Evolutionary conservation across 106 monocot species (phyloP), one percentile per base, ranked within the genome.

Genomic region (Platanthera zijinensis): DNA sequence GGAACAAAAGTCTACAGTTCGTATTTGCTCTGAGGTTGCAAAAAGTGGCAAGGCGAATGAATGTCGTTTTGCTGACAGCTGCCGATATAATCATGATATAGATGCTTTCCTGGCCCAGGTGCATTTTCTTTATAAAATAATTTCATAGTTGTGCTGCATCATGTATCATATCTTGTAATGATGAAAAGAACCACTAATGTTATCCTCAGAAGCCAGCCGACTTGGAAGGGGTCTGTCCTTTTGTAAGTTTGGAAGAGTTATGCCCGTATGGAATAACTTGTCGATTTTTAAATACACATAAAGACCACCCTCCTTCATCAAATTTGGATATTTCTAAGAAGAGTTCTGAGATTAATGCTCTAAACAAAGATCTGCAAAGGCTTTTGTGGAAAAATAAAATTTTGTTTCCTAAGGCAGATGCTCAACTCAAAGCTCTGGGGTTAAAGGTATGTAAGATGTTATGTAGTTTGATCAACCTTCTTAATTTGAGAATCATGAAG

Each of bases 221-320:
- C 49, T 62, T 97, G 25, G 89, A 91, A 48, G 96, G 96, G 32
- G 80, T 21, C 71, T 97, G 96, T 64, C 96, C 96, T 68, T 97
- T 93, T 51, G 12, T 78, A 15, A 63, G 49, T 50, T 46, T 69
- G 63, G 87, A 74, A 67, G 72, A 83, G 74, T 22, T 76, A 13
- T 97, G 96, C 67, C 96, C 91, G 72, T 97, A 93, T 82, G 96
- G 96, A 51, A 48, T 97, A 72, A 79, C 91, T 52, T 96, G 96
- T 71, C 85, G 96, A 80, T 96, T 81, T 74, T 83, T 71, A 0
- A 77, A 75, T 52, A 89, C 87, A 48, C 96, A 96, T 73, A 79
- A 77, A 66, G 67, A 83, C 68, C 53, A 30, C 18, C 52, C 6
- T 72, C 4, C 6, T 72, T 2, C 61, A 53, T 75, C 74, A 52